These are phyloP conservation scores for Davidsoniella neocaledoniae DNA, from an alignment of 2,329 filamentous ascomycete species.

Conservation along the genomic window DNA sequence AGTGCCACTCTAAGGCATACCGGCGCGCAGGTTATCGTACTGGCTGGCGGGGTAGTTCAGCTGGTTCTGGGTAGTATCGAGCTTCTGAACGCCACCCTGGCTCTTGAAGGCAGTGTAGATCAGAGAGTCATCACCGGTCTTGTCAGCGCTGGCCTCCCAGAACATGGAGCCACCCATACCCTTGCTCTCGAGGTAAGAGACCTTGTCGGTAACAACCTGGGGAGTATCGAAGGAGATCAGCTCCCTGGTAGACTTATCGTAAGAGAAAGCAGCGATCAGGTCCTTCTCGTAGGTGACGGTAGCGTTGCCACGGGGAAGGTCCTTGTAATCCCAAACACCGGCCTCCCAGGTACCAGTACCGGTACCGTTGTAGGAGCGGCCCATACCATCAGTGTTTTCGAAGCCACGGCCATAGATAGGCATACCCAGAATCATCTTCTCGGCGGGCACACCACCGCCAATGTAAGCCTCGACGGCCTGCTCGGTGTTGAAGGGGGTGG, in stretches of 20 bases:
- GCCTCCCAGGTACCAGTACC: constrained; percentile 56
- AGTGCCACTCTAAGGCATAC: constrained; percentile 15
- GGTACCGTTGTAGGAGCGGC: constrained; percentile 43
- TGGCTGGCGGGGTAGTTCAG: constrained; percentile 35
- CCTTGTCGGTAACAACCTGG: constrained; percentile 42
- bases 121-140: constrained; percentile 39
- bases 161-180: constrained; percentile 67
- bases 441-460: constrained; percentile 38
- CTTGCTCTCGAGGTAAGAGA: constrained; percentile 42
- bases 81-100: constrained; percentile 23
- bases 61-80: constrained; percentile 32
- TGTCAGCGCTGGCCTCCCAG: constrained; percentile 66
- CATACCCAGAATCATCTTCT: constrained; percentile 62
- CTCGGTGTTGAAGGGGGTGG: constrained; percentile 55
- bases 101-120: constrained; percentile 30
- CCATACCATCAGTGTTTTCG: constrained; percentile 41
- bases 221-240: constrained; percentile 60
- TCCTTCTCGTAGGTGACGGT: constrained; percentile 38
- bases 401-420: constrained; percentile 68
- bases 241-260: constrained; percentile 39
- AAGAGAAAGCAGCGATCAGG: constrained; percentile 52
- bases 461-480: constrained; percentile 50
- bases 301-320: constrained; percentile 45
- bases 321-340: constrained; percentile 71
- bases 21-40: constrained; percentile 36